Percentiles rank a stretch among this genome's conserved stretches.
phyloP scores from a whole-genome alignment of 2,329 filamentous ascomycete species.

The Calycina marina region DNA sequence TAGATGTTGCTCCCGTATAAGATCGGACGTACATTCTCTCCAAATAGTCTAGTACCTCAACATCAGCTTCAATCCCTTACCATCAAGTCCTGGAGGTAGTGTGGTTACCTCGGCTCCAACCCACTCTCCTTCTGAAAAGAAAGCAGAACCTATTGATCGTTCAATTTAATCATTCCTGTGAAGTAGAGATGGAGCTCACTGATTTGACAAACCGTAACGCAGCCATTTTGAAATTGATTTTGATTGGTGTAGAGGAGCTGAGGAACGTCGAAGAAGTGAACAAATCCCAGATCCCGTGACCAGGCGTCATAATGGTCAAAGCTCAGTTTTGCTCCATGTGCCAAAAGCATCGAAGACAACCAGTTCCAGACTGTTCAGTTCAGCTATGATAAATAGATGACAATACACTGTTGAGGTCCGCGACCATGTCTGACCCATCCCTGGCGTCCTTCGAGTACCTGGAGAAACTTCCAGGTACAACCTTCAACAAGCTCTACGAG shows the following conservation, averaged over 20 bases:
- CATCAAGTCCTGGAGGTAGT: constrained; percentile 1
- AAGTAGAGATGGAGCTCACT: constrained; percentile 27
- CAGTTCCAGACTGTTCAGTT: too few relatives aligned
- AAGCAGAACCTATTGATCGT: constrained; percentile 54
- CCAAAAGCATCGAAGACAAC: too few relatives aligned
- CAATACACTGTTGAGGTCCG: constrained; percentile 5
- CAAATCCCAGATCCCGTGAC: too few relatives aligned
- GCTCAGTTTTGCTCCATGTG: too few relatives aligned
- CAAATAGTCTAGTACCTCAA: constrained; percentile 22
- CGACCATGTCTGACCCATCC: constrained; percentile 29
- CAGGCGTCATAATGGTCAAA: too few relatives aligned
- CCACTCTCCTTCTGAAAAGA: constrained; percentile 67
- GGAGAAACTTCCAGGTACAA: constrained; percentile 77
- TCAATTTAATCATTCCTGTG: neutral
- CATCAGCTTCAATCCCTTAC: neutral
- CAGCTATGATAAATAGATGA: constrained; percentile 15
- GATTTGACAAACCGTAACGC: constrained; percentile 49
- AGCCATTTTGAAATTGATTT: constrained; percentile 27
- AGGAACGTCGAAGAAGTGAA: too few relatives aligned
- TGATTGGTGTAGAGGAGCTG: too few relatives aligned
- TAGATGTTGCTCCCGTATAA: too few relatives aligned
- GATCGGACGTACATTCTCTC: constrained; percentile 19
- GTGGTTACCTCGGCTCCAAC: constrained; percentile 64
- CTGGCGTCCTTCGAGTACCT: constrained; percentile 73
- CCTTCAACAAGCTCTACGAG: constrained; percentile 83